A percentile compares a stretch with the other conserved stretches of the same genome.
phyloP scores from a whole-genome alignment of 2,329 filamentous ascomycete species.

The Aureobasidium melanogenum region DNA sequence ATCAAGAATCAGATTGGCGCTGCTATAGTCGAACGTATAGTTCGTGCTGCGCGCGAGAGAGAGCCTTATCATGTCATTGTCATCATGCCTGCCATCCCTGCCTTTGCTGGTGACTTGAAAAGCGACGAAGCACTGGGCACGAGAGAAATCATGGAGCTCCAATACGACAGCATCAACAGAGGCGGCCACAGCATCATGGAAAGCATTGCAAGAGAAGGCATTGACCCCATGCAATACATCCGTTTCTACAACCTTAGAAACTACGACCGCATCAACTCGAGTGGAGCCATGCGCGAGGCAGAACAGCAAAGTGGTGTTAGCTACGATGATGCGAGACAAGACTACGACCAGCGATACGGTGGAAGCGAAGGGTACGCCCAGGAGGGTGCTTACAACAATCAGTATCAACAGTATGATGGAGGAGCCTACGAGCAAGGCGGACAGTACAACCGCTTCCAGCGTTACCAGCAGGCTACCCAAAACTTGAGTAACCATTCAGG shows the following conservation, averaged over 20 bases:
- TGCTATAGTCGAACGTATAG: constrained; percentile 68
- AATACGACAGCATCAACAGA: constrained; percentile 71
- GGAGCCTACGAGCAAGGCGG: constrained; percentile 20
- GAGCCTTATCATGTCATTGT: constrained; percentile 68
- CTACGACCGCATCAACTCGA: constrained; percentile 74
- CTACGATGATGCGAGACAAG: constrained; percentile 58
- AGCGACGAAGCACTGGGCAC: constrained; percentile 65
- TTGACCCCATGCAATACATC: constrained; percentile 66
- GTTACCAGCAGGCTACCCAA: constrained; percentile 63
- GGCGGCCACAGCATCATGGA: constrained; percentile 73
- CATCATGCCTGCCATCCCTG: constrained; percentile 70
- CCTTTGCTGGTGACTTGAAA: constrained; percentile 72
- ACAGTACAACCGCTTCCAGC: constrained; percentile 41
- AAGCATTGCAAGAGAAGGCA: constrained; percentile 53
- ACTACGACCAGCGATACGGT: constrained; percentile 49
- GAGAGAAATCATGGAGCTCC: constrained; percentile 80
- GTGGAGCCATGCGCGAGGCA: constrained; percentile 49
- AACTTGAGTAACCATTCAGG: constrained; percentile 40
- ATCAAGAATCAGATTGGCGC: constrained; percentile 71
- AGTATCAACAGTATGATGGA: background rate
- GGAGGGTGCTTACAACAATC: background rate
- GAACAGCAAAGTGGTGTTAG: constrained; percentile 56
- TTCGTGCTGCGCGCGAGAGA: constrained; percentile 57
- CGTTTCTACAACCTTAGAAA: constrained; percentile 78
- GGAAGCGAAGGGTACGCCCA: constrained; percentile 27